Base-by-base conservation (phyloP, 805 yeast genomes). In the Wickerhamomyces canadensis region DNA sequence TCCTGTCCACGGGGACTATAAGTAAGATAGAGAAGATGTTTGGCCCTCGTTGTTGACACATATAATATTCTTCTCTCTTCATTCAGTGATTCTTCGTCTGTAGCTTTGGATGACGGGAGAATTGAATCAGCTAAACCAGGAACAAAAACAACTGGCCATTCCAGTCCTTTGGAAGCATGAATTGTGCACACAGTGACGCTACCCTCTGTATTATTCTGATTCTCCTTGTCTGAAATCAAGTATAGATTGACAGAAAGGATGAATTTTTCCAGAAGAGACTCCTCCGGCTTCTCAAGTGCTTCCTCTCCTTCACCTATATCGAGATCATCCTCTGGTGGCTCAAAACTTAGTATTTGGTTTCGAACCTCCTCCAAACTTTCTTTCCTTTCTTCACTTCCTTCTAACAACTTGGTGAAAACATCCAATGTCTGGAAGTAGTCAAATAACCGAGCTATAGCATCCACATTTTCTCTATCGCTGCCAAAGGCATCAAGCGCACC, bases 141-240 rank as follows among this genome's bases (percentile, higher is more conserved):
- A 11, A 86, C 73, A 53, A 86, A 85, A 0, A 91, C 97, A 12
- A 85, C 76, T 0, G 95, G 91, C 97, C 98, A 91, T 55, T 91
- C 98, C 2, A 89, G 65, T 1, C 98, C 98, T 56, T 91, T 91
- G 2, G 97, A 78, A 0, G 88, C 86, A 55, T 91, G 98, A 11
- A 91, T 82, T 0, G 98, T 93, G 0, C 95, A 82, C 0, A 91
- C 60, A 0, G 72, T 60, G 1, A 77, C 69, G n/a, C 48, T 49
- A 1, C 62, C 67, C 4, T 40, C 40, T n/a, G 17, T 16, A 6
- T 41, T 43, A 21, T 49, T 35, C 50, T 64, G 39, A 2, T 25
- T 13, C 5, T 47, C 49, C 6, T 42, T 39, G 3, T 51, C 48
- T 23, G 58, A 49, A 2, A 49, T 51, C 3, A 65, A 48, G 36